Evolutionary conservation across 139 green algal species (phyloP).

Genomic region (Chlamydomonas asymmetrica): DNA sequence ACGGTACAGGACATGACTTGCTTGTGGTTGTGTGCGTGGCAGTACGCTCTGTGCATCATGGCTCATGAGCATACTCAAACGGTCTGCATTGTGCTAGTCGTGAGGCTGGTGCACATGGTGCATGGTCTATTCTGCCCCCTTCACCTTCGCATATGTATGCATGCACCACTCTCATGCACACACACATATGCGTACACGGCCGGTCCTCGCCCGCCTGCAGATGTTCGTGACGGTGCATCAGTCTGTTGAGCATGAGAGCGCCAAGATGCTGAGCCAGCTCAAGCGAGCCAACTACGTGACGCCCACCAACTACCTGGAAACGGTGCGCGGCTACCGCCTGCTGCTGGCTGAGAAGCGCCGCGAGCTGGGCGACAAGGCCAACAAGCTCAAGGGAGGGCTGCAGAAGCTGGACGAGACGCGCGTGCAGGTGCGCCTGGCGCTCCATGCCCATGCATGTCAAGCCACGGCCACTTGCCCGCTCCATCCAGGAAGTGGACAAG

Average conservation of each 20-base stretch:
- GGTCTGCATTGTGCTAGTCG: too few relatives aligned
- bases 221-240: slow-evolving; percentile 74
- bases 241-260: slow-evolving; percentile 53
- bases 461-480: too few relatives aligned
- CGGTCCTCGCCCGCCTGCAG: slow-evolving; percentile 23
- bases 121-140: background rate
- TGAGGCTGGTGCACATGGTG: too few relatives aligned
- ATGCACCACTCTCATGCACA: background rate
- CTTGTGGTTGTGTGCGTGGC: too few relatives aligned
- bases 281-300: slow-evolving; percentile 82
- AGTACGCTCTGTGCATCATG: too few relatives aligned
- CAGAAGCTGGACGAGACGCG: slow-evolving; percentile 80
- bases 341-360: slow-evolving; percentile 74
- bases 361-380: slow-evolving; percentile 66
- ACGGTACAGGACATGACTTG: too few relatives aligned
- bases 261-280: slow-evolving; percentile 58
- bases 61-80: too few relatives aligned
- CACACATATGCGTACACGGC: too few relatives aligned
- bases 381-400: slow-evolving; percentile 78
- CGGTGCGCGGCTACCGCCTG: slow-evolving; percentile 64
- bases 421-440: slow-evolving; percentile 57
- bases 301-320: slow-evolving; percentile 83
- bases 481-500: too few relatives aligned
- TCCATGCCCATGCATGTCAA: too few relatives aligned
- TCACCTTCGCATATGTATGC: background rate